phyloP scores from a whole-genome alignment of 805 yeast genomes.

The Candida sakaeoensis region DNA sequence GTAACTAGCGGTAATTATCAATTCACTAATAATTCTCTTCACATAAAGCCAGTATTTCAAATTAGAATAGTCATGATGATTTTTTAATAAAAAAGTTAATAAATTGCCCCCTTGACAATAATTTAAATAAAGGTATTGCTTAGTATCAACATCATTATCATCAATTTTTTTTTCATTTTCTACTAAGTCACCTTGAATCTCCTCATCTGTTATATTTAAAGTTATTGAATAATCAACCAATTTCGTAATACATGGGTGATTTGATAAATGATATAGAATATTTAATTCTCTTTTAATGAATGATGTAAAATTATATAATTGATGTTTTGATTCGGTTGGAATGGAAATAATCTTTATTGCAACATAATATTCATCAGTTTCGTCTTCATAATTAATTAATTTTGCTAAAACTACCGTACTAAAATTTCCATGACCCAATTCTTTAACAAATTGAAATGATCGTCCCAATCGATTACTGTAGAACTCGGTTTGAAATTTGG shows the following conservation, averaged over 20 bases:
- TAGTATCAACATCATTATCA: constrained; percentile 16
- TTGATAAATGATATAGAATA: constrained; percentile 46
- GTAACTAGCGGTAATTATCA: constrained; percentile 65
- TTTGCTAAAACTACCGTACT: constrained; percentile 57
- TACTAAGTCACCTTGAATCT: constrained; percentile 18
- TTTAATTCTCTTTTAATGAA: constrained; percentile 62
- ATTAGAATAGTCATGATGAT: constrained; percentile 38
- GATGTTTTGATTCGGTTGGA: constrained; percentile 26
- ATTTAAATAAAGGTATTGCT: constrained; percentile 58
- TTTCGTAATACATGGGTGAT: constrained; percentile 69
- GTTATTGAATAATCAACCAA: constrained; percentile 50
- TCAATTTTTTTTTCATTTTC: not conserved
- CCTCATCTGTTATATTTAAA: constrained; percentile 21
- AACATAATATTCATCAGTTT: constrained; percentile 23
- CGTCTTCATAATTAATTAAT: constrained; percentile 13
- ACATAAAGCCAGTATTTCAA: constrained; percentile 46
- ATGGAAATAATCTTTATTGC: constrained; percentile 67
- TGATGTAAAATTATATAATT: constrained; percentile 28
- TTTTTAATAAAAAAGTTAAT: constrained; percentile 47
- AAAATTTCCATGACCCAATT: constrained; percentile 67
- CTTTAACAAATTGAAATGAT: constrained; percentile 13
- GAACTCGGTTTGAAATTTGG: not conserved
- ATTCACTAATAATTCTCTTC: constrained; percentile 64
- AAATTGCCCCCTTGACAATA: constrained; percentile 85
- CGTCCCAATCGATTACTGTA: constrained; percentile 4